phyloP scores from a whole-genome alignment of 2,329 filamentous ascomycete species.

The Talaromyces amestolkiae region DNA sequence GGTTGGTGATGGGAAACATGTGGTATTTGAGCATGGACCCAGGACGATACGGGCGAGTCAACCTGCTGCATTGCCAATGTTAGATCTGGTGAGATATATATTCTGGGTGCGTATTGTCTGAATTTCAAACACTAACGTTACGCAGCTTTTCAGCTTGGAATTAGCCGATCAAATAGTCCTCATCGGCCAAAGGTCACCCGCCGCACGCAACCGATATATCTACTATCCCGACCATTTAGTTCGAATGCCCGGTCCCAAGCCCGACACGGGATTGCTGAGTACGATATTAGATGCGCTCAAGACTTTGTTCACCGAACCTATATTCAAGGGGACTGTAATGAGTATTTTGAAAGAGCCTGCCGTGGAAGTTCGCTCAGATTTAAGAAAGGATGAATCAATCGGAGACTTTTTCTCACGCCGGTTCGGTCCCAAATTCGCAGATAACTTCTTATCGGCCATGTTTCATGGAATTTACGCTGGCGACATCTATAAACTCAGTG shows the following conservation, averaged over 20 bases:
- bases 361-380: conserved; percentile 27
- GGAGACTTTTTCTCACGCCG: conserved; percentile 62
- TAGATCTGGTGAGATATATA: conserved; percentile 60
- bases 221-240: conserved; percentile 86
- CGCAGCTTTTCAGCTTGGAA: conserved; percentile 58
- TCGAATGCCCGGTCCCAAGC: conserved; percentile 52
- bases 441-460: conserved; percentile 72
- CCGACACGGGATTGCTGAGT: conserved; percentile 23
- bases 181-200: conserved; percentile 51
- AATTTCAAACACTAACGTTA: not conserved
- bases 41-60: conserved; percentile 64
- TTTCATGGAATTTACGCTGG: conserved; percentile 92
- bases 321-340: conserved; percentile 51
- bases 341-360: conserved; percentile 33
- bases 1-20: conserved; percentile 56
- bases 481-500: conserved; percentile 77
- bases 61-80: conserved; percentile 63
- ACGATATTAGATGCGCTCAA: conserved; percentile 26
- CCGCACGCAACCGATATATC: conserved; percentile 68
- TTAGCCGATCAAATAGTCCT: conserved; percentile 57
- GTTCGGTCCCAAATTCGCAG: conserved; percentile 55
- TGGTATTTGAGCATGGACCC: conserved; percentile 82
- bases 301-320: conserved; percentile 52
- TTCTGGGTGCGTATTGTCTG: not conserved
- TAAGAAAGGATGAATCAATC: conserved; percentile 64